Conservation (phyloP, 2,329 filamentous ascomycete genomes). For the Botrytis fabae region DNA sequence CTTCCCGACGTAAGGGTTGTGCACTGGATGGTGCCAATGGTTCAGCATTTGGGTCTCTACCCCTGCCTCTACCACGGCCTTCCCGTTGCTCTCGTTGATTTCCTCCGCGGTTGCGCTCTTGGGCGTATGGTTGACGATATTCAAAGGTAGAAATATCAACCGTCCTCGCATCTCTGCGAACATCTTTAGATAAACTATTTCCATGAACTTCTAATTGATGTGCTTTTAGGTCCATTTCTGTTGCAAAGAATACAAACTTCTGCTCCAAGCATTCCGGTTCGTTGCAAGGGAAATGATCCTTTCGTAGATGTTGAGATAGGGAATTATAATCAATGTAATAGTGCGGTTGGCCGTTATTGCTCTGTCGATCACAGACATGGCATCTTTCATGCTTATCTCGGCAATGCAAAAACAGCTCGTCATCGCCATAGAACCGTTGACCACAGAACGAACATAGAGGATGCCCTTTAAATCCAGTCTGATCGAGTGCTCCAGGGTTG, state of each 20-base stretch:
- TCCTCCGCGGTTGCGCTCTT: conserved; percentile 52
- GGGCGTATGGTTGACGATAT: conserved; percentile 69
- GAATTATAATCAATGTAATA: conserved; percentile 90
- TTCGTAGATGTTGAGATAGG: conserved; percentile 81
- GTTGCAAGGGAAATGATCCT: conserved; percentile 81
- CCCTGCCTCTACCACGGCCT: conserved; percentile 56
- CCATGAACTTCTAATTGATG: conserved; percentile 86
- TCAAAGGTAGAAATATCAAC: conserved; percentile 90
- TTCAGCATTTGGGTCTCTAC: conserved; percentile 85
- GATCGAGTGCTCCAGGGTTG: conserved; percentile 81
- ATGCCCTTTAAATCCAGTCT: conserved; percentile 95
- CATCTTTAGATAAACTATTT: conserved; percentile 76
- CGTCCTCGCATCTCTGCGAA: conserved; percentile 75
- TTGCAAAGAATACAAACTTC: conserved; percentile 96
- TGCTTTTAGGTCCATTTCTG: conserved; percentile 90
- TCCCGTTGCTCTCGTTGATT: conserved; percentile 45
- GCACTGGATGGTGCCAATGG: conserved; percentile 73
- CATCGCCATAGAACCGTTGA: conserved; percentile 90
- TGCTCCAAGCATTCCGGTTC: conserved; percentile 91
- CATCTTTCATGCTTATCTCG: conserved; percentile 92
- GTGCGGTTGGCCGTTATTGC: conserved; percentile 60
- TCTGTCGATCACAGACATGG: conserved; percentile 78
- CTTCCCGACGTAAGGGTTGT: conserved; percentile 78
- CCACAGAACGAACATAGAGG: conserved; percentile 92
- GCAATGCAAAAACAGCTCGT: conserved; percentile 92